A percentile compares a stretch with the other conserved stretches of the same genome.
These are phyloP conservation scores for Chlamydomonas reinhardtii DNA, from an alignment of 163 green algal species.

Conservation along the genomic window DNA sequence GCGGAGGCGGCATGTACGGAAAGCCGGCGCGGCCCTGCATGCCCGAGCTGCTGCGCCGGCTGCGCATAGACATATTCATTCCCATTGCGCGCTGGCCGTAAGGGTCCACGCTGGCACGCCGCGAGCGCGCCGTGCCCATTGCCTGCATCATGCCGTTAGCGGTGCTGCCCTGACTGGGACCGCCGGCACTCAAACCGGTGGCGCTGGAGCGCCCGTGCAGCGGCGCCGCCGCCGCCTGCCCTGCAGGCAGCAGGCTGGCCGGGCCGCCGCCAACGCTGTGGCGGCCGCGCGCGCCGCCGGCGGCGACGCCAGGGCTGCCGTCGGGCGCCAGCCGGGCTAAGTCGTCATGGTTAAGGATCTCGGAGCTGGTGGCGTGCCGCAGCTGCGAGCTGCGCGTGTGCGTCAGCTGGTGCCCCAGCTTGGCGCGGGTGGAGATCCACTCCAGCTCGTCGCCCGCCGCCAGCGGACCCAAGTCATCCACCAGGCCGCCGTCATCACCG, in stretches of 20 bases:
- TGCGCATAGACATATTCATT: neutral
- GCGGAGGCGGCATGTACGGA: neutral
- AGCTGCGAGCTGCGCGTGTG: neutral
- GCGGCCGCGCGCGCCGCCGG: no score
- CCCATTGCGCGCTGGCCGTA: no score
- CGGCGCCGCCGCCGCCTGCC: neutral
- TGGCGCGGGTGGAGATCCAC: constrained; percentile 16
- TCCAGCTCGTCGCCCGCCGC: neutral
- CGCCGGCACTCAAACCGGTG: neutral
- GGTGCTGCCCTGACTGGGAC: no score
- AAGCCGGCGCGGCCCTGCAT: neutral
- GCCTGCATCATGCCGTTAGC: no score
- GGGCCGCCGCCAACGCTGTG: no score
- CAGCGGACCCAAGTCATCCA: neutral
- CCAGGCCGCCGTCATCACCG: neutral
- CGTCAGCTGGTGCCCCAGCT: neutral
- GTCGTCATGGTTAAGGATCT: constrained; percentile 10
- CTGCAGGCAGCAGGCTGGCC: neutral
- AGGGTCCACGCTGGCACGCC: neutral
- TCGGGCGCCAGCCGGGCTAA: neutral
- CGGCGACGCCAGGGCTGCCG: neutral
- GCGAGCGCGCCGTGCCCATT: no score
- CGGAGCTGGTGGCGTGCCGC: neutral
- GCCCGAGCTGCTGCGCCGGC: neutral
- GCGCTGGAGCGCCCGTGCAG: no score